These are phyloP conservation scores for Ganoderma sp. DNA, from an alignment of 1,284 basidiomycete genomes.

Conservation along the genomic window DNA sequence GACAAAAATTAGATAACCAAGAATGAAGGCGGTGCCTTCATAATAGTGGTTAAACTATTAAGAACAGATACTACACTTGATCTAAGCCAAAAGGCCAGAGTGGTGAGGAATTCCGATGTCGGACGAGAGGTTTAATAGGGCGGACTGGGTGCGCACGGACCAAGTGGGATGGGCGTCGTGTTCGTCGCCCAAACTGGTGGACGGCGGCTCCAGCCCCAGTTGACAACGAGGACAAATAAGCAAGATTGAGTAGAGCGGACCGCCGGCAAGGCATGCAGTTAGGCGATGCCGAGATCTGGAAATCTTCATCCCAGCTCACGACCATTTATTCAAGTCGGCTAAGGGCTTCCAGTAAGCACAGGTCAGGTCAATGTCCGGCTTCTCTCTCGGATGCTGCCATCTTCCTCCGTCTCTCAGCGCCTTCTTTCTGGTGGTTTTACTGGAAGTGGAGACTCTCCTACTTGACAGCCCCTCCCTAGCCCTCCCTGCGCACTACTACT, in stretches of 20 bases:
- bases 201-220: background rate
- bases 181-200: background rate
- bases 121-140: constrained; percentile 4
- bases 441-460: background rate
- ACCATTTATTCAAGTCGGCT: too few species aligned
- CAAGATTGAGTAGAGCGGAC: background rate
- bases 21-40: constrained; percentile 44
- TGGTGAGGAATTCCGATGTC: constrained; percentile 51
- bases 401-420: background rate
- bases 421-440: too few species aligned
- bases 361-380: background rate
- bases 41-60: constrained; percentile 83
- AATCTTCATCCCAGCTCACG: too few species aligned
- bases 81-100: constrained; percentile 96
- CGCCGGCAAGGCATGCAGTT: background rate
- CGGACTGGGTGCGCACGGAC: constrained; percentile 13
- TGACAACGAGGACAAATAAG: background rate
- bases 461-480: too few species aligned
- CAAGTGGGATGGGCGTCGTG: constrained; percentile 1
- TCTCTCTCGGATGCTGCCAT: too few species aligned
- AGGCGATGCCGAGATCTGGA: background rate
- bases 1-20: constrained; percentile 40
- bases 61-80: constrained; percentile 96
- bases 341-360: too few species aligned
- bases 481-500: background rate